Evolutionary conservation across 306 rosid species (phyloP), one percentile per base, ranked within the genome.

Genomic region (Quercus gilva): DNA sequence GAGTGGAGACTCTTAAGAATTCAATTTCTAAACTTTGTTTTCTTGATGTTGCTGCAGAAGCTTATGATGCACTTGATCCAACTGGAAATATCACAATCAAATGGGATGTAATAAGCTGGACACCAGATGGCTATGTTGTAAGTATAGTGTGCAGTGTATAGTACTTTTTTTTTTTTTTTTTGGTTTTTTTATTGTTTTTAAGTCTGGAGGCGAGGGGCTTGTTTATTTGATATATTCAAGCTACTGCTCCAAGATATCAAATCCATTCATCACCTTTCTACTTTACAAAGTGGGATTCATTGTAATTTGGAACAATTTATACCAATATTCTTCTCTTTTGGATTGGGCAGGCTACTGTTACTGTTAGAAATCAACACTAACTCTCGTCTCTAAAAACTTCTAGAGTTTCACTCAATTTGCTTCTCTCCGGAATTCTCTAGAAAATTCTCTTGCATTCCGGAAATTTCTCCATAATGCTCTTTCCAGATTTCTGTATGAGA

Each of bases 51-150:
- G 15, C 57, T 82, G 74, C 94, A 94, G 97, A 90, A 69, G 98
- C 99, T 58, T 93, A 93, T 78, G 97, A 95, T 86, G 84, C 94
- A 13, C 94, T 91, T 75, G 96, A 95, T 89, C 97, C 98, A 78
- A 88, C 80, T 55, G 99, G 99, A 70, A 95, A 95, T 76, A 84
- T 95, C 77, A 95, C 99, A 71, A 84, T 95, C 85, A 95, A 95
- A 85, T 95, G 97, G 98, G 98, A 95, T 88, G 80, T 93, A 20
- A 89, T 90, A 72, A 79, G 74, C 79, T 95, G 99, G 99, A 91
- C 91, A 59, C 84, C 97, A 23, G 99, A 95, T 87, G 99, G 99
- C 71, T 95, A 93, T 86, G 84, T 95, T 84, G 98, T 95, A 90
- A 91, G 97, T 90, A 41, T 41, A 49, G 15, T 35, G n/a, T n/a